Evolutionary conservation across 78 protist species (phyloP).

Genomic region (Protostelium mycophagum): DNA sequence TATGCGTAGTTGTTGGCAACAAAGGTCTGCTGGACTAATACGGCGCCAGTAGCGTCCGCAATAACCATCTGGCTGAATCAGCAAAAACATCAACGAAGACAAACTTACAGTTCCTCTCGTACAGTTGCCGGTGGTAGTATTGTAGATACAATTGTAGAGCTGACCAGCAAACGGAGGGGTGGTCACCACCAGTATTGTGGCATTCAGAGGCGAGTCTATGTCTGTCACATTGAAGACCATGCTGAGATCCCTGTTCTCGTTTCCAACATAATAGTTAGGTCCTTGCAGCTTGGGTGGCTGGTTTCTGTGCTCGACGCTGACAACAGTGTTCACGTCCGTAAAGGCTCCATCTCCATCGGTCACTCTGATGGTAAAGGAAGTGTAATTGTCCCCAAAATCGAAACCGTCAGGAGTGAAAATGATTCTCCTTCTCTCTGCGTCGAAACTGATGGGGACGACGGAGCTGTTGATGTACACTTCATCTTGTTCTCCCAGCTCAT

Average conservation of each 20-base stretch:
- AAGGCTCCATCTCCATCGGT: background rate
- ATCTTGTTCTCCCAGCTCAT: too few species aligned
- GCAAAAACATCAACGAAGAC: too few species aligned
- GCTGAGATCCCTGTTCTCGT: background rate
- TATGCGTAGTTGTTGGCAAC: too few species aligned
- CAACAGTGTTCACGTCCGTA: background rate
- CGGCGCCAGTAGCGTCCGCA: too few species aligned
- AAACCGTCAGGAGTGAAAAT: background rate
- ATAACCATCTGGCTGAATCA: too few species aligned
- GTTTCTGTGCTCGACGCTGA: background rate
- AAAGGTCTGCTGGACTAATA: too few species aligned
- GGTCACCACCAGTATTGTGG: too few species aligned
- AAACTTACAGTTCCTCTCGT: too few species aligned
- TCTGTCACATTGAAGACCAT: background rate
- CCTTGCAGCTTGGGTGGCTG: background rate
- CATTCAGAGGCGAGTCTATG: background rate
- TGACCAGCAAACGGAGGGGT: too few species aligned
- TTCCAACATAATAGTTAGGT: background rate
- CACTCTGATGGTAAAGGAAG: background rate
- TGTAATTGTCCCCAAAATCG: background rate
- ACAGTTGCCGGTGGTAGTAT: too few species aligned
- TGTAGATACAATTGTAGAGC: too few species aligned
- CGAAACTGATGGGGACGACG: background rate
- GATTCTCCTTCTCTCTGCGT: background rate
- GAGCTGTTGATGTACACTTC: background rate